A percentile compares a stretch with the other conserved stretches of the same genome.
phyloP scores from a whole-genome alignment of 768 basidiomycete species.

The Exsudoporus frostii region DNA sequence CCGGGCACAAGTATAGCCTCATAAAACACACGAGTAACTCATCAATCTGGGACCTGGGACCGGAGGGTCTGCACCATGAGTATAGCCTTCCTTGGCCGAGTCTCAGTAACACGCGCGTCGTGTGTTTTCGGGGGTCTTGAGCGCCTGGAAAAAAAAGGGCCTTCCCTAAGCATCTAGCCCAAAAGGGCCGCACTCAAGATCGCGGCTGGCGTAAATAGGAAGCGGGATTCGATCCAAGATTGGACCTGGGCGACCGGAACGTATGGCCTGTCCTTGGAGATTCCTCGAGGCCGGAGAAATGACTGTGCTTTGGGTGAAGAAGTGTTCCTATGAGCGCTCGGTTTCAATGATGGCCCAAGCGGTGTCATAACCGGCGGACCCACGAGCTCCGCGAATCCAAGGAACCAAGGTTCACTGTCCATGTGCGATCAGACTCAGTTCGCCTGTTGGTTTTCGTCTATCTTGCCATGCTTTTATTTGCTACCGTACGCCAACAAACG shows the following conservation, averaged over 20 bases:
- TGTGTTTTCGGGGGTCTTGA: slow-evolving; percentile 28
- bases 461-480: slow-evolving; percentile 33
- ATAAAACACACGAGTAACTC: slow-evolving; percentile 19
- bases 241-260: slow-evolving; percentile 26
- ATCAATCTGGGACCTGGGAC: slow-evolving; percentile 12
- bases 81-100: slow-evolving; percentile 31
- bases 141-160: slow-evolving; percentile 27
- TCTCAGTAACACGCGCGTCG: slow-evolving; percentile 25
- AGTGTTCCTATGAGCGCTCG: slow-evolving; percentile 32
- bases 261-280: slow-evolving; percentile 38
- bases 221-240: slow-evolving; percentile 33
- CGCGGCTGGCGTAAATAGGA: slow-evolving; percentile 41
- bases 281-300: slow-evolving; percentile 44
- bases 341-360: slow-evolving; percentile 31
- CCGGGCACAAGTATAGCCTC: slow-evolving; percentile 19
- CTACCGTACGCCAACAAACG: slow-evolving; percentile 27
- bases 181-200: slow-evolving; percentile 45
- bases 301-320: slow-evolving; percentile 21
- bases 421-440: slow-evolving; percentile 34
- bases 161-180: slow-evolving; percentile 38
- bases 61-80: slow-evolving; percentile 21
- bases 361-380: slow-evolving; percentile 25
- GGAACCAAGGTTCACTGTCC: slow-evolving; percentile 27
- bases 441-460: slow-evolving; percentile 24
- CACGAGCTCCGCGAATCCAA: slow-evolving; percentile 35